Evolutionary conservation across 129 eudicot genomes (phyloP), one percentile per base, ranked within the genome.

Genomic region (Cynara cardunculus): DNA sequence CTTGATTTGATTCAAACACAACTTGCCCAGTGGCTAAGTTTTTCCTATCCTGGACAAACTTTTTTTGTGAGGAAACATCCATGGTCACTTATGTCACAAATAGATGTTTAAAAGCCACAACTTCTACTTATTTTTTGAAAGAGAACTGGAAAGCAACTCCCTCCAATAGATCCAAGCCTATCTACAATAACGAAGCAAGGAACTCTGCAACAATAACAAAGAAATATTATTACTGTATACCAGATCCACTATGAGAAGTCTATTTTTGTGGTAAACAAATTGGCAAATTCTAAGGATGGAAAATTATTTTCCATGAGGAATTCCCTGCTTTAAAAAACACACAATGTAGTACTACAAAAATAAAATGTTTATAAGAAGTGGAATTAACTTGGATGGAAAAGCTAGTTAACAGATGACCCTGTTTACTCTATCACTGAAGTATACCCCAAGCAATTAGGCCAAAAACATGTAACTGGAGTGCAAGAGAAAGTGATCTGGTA

Each of bases 31-130:
- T 62, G 34, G 71, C 75, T 77, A 74, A 31, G 62, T 64, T 64
- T 26, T 80, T 78, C 39, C 61, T 71, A 79, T 77, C 28, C 41
- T 73, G 73, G 67, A 73, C 44, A 19, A 34, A 3, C 65, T 81
- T 53, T 25, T 72, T 76, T 14, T 3, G 28, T 53, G 74, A 68
- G 13, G 84, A 61, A 44, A 49, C 70, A 78, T 70, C 88, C 86
- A 80, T 35, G 62, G 30, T 72, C 65, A 73, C 71, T 76, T 75
- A 35, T 73, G 67, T 41, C 69, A 74, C 73, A 81, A 16, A 31
- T 46, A 49, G 26, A 81, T 66, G 26, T 44, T 67, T 69, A 2
- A 72, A 53, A 66, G 41, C 21, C 19, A 30, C 74, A 81, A 11
- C n/a, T n/a, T 61, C 13, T 61, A 25, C 37, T 77, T 75, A 2